Percentiles rank a stretch among this genome's conserved stretches.
These are phyloP conservation scores for Starmerella khaoyaiensis DNA, from an alignment of 805 yeast genomes.

Conservation along the genomic window DNA sequence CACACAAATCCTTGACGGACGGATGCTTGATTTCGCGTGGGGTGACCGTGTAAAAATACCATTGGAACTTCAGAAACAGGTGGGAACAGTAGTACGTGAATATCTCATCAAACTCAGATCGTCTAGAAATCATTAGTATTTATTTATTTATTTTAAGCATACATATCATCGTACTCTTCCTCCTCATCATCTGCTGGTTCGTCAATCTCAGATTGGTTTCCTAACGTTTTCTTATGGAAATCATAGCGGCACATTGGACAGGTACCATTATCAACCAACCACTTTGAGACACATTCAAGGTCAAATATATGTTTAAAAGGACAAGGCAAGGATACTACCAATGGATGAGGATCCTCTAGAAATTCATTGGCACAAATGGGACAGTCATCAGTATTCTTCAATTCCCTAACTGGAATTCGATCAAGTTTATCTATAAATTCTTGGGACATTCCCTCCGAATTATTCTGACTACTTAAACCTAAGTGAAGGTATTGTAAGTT, in stretches of 20 bases:
- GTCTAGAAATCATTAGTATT: neutral
- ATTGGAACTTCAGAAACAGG: neutral
- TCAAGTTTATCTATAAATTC: conserved; percentile 65
- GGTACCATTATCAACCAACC: conserved; percentile 49
- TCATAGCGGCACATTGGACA: conserved; percentile 83
- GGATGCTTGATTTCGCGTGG: conserved; percentile 25
- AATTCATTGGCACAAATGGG: conserved; percentile 73
- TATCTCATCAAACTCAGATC: conserved; percentile 5
- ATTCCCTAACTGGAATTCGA: conserved; percentile 41
- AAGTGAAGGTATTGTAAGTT: conserved; percentile 3
- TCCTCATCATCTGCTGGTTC: conserved; percentile 40
- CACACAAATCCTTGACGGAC: conserved; percentile 21
- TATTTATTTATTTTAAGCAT: conserved; percentile 36
- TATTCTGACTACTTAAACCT: neutral
- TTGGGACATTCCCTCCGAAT: conserved; percentile 31
- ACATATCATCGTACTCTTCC: conserved; percentile 63
- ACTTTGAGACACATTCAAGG: conserved; percentile 78
- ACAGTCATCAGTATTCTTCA: conserved; percentile 45
- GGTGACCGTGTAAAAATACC: conserved; percentile 24
- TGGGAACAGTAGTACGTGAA: conserved; percentile 12
- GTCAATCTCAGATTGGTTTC: too few relatives aligned
- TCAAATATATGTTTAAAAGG: conserved; percentile 60
- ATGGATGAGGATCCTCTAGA: conserved; percentile 59
- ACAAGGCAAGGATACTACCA: conserved; percentile 68
- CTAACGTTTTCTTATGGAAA: conserved; percentile 38